Evolutionary conservation across 2,329 filamentous ascomycete species (phyloP).

Genomic region (Blastomyces silverae): DNA sequence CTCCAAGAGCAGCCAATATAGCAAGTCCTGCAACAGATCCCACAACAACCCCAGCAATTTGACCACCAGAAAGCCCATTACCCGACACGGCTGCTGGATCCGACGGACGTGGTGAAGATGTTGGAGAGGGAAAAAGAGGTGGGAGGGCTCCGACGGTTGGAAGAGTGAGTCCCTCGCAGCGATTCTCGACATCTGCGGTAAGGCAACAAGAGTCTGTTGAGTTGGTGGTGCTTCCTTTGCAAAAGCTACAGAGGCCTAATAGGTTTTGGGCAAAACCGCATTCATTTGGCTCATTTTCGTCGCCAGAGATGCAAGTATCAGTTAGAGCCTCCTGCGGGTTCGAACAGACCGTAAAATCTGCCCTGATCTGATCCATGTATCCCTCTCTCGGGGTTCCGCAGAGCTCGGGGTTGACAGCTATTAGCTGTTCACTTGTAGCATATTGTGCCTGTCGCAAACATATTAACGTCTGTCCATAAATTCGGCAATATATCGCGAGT

Average conservation of each 20-base stretch:
- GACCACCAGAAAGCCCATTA: conserved; percentile 39
- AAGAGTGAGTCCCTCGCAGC: conserved; percentile 69
- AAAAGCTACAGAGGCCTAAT: conserved; percentile 78
- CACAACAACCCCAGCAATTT: conserved; percentile 81
- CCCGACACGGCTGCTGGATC: conserved; percentile 33
- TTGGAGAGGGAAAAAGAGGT: conserved; percentile 56
- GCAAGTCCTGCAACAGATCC: conserved; percentile 66
- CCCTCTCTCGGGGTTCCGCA: conserved; percentile 62
- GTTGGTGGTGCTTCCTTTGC: conserved; percentile 73
- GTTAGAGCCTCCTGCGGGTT: conserved; percentile 73
- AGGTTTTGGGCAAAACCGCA: conserved; percentile 74
- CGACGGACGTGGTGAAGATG: conserved; percentile 55
- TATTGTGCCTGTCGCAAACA: conserved; percentile 57
- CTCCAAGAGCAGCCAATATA: conserved; percentile 60
- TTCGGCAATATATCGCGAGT: conserved; percentile 6
- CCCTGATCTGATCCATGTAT: conserved; percentile 70
- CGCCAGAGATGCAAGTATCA: conserved; percentile 65
- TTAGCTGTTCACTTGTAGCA: conserved; percentile 80
- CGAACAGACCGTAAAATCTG: conserved; percentile 87
- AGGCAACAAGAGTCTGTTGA: conserved; percentile 94
- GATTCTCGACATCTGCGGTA: conserved; percentile 64
- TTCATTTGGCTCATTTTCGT: conserved; percentile 73
- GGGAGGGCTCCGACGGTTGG: conserved; percentile 59
- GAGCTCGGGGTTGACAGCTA: conserved; percentile 65
- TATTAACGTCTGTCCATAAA: conserved; percentile 19